Conservation (phyloP, 495 filamentous ascomycete genomes). For the Cairneyella variabilis region DNA sequence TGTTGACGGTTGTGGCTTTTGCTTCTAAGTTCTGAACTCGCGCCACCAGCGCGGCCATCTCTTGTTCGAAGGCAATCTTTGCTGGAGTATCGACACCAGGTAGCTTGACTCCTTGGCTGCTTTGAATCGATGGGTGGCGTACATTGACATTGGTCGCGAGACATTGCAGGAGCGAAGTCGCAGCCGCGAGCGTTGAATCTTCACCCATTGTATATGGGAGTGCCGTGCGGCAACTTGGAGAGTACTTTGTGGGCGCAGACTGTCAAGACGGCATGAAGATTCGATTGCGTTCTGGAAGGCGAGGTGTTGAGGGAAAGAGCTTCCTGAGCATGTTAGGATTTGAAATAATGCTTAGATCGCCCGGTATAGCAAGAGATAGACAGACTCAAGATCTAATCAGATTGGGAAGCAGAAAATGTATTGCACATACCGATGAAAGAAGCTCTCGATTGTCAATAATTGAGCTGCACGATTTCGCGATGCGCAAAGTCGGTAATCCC, state of each 20-base stretch:
- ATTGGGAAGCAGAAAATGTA: too few relatives aligned
- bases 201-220: constrained; percentile 1
- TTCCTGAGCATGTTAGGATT: too few relatives aligned
- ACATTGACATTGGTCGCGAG: constrained; percentile 47
- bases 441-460: too few relatives aligned
- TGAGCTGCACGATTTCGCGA: too few relatives aligned
- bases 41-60: constrained; percentile 63
- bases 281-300: too few relatives aligned
- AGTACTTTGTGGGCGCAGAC: neutral
- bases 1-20: constrained; percentile 52
- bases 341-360: too few relatives aligned
- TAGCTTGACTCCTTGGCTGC: constrained; percentile 32
- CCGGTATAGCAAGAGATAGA: too few relatives aligned
- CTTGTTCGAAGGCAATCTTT: constrained; percentile 66
- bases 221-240: constrained; percentile 13
- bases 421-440: too few relatives aligned
- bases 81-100: constrained; percentile 61
- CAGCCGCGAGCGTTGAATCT: constrained; percentile 49
- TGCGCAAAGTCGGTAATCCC: too few relatives aligned
- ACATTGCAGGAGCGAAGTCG: constrained; percentile 58
- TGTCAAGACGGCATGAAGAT: constrained; percentile 18
- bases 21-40: constrained; percentile 67
- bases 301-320: too few relatives aligned
- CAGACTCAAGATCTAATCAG: too few relatives aligned
- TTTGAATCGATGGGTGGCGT: constrained; percentile 3